These are phyloP conservation scores for Chondrostereum purpureum DNA, from an alignment of 1,284 basidiomycete genomes.

Conservation along the genomic window DNA sequence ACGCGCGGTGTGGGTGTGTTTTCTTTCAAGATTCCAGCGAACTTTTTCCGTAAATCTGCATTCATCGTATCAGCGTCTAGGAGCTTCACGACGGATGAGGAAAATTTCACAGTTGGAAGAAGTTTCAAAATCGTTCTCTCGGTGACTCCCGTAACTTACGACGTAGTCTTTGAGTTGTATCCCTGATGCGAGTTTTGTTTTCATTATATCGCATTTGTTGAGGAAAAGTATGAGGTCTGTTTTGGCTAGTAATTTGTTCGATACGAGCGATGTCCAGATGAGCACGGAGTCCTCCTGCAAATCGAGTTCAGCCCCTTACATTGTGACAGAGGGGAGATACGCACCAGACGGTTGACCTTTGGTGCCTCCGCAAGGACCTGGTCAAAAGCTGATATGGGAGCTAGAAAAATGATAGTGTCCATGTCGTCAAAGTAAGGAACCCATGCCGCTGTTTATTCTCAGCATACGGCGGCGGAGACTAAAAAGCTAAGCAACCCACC, in stretches of 20 bases:
- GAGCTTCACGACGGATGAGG: too few relatives aligned
- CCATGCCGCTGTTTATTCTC: constrained; percentile 47
- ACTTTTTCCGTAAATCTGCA: constrained; percentile 39
- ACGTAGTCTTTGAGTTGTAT: constrained; percentile 50
- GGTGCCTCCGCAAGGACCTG: constrained; percentile 65
- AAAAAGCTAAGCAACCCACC: too few relatives aligned
- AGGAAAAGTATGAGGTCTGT: constrained; percentile 63
- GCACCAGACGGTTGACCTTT: constrained; percentile 52
- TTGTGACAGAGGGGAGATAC: constrained; percentile 13
- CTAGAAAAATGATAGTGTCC: constrained; percentile 66
- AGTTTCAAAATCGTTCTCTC: constrained; percentile 50
- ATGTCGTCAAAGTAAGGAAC: constrained; percentile 65
- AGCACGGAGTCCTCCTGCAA: constrained; percentile 59
- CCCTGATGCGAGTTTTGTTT: constrained; percentile 52
- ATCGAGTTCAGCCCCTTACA: constrained; percentile 1
- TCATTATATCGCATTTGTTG: constrained; percentile 62
- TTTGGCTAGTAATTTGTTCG: constrained; percentile 47
- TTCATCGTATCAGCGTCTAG: constrained; percentile 7
- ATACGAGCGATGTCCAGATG: constrained; percentile 56
- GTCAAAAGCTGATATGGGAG: constrained; percentile 69
- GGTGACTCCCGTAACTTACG: constrained; percentile 49
- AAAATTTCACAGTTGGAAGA: constrained; percentile 33
- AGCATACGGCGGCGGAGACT: not conserved
- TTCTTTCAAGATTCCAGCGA: constrained; percentile 47
- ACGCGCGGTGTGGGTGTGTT: constrained; percentile 45